Percentiles rank a stretch among this genome's conserved stretches.
Evolutionary conservation across 176 grass and related monocot genomes (phyloP).

Genomic region (Carex pumila): DNA sequence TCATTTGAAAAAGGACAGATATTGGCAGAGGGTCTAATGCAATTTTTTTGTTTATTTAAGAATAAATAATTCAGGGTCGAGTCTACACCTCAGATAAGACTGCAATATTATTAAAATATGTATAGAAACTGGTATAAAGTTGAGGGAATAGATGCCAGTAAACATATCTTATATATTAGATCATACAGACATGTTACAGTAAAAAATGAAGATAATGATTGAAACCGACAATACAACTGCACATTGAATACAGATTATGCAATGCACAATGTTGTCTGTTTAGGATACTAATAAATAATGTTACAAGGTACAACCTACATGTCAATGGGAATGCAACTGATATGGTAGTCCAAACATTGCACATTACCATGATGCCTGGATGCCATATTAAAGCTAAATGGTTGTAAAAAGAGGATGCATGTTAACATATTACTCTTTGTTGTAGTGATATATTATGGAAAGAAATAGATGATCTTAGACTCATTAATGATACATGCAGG

Average conservation of each 20-base stretch:
- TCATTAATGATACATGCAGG: constrained; percentile 20
- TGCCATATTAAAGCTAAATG: neutral
- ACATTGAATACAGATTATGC: neutral
- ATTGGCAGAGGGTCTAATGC: neutral
- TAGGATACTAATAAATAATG: neutral
- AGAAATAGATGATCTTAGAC: neutral
- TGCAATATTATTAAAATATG: neutral
- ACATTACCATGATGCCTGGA: neutral
- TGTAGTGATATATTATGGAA: neutral
- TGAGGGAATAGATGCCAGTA: neutral
- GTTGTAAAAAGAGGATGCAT: neutral
- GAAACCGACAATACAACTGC: neutral
- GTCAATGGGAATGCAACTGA: neutral
- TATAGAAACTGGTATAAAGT: neutral
- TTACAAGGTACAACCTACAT: neutral
- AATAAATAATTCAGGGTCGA: neutral
- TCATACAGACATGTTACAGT: neutral
- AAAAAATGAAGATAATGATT: neutral
- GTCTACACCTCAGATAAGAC: neutral
- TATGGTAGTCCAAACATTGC: neutral
- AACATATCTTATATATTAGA: neutral
- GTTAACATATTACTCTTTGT: neutral
- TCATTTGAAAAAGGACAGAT: neutral
- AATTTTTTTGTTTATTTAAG: neutral
- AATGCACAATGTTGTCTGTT: neutral